phyloP scores from a whole-genome alignment of 2,329 filamentous ascomycete species.

The Cladorrhinum sp. region DNA sequence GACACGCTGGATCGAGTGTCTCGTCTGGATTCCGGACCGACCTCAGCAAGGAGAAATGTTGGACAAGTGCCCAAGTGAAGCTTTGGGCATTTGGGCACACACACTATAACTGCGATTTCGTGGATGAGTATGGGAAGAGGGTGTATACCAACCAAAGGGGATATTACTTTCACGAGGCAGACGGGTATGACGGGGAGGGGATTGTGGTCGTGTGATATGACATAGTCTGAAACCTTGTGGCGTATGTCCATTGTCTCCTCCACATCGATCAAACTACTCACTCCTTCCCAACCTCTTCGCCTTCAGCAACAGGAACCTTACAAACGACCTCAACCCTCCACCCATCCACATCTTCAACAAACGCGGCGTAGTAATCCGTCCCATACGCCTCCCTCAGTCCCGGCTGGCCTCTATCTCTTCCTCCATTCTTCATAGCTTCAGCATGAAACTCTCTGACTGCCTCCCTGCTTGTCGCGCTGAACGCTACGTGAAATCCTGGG shows the following conservation, averaged over 20 bases:
- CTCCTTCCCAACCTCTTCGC: not conserved
- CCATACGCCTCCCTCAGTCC: conserved; percentile 33
- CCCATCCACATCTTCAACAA: conserved; percentile 35
- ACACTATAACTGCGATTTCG: conserved; percentile 43
- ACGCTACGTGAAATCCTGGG: conserved; percentile 33
- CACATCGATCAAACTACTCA: too few relatives aligned
- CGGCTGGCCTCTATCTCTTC: conserved; percentile 30
- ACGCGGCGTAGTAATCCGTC: conserved; percentile 35
- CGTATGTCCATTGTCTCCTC: too few relatives aligned
- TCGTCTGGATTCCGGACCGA: conserved; percentile 39
- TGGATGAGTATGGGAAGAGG: conserved; percentile 14
- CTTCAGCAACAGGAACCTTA: conserved; percentile 11
- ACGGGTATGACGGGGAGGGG: not conserved
- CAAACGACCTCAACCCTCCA: conserved; percentile 35
- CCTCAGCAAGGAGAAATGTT: conserved; percentile 36
- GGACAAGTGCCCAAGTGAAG: conserved; percentile 33
- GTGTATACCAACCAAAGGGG: conserved; percentile 24
- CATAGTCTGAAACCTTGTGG: too few relatives aligned
- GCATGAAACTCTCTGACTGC: conserved; percentile 33
- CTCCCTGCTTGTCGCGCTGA: conserved; percentile 32
- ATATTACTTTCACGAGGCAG: conserved; percentile 8
- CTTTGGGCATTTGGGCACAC: conserved; percentile 50
- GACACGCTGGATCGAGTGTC: conserved; percentile 18
- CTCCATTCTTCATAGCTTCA: conserved; percentile 30
- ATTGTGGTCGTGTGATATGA: not conserved